Evolutionary conservation across 2,329 filamentous ascomycete genomes (phyloP).

Genomic region (Ilyonectria destructans): DNA sequence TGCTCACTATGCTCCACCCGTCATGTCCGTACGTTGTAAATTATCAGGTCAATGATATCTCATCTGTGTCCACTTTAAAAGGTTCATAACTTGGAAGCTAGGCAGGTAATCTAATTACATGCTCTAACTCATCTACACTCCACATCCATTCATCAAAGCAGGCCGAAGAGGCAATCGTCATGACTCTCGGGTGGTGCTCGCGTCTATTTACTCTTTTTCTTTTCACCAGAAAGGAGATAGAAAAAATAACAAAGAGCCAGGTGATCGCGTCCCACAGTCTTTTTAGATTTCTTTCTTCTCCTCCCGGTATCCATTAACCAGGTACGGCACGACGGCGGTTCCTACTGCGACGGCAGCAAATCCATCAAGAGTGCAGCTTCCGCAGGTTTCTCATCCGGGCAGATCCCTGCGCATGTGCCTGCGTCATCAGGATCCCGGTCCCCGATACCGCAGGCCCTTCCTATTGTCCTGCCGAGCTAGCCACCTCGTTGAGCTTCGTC

Average conservation of each 20-base stretch:
- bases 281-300: slow-evolving; percentile 2
- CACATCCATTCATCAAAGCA: slow-evolving; percentile 42
- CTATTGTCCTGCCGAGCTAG: slow-evolving; percentile 55
- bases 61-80: neutral
- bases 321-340: neutral
- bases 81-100: slow-evolving; percentile 12
- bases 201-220: slow-evolving; percentile 37
- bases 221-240: slow-evolving; percentile 15
- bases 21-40: slow-evolving; percentile 6
- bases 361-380: slow-evolving; percentile 21
- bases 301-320: neutral
- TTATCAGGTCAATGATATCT: neutral
- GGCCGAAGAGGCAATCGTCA: slow-evolving; percentile 17
- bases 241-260: slow-evolving; percentile 24
- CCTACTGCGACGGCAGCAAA: neutral
- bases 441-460: slow-evolving; percentile 27
- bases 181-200: slow-evolving; percentile 14
- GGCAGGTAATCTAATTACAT: slow-evolving; percentile 16
- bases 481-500: slow-evolving; percentile 70
- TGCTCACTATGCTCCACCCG: neutral
- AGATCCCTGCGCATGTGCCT: slow-evolving; percentile 20
- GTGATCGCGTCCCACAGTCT: slow-evolving; percentile 14
- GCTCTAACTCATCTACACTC: slow-evolving; percentile 43
- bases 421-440: slow-evolving; percentile 19
- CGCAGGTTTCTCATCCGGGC: slow-evolving; percentile 25